Evolutionary conservation across 768 basidiomycete species (phyloP).

Genomic region (Guyanaporus albipodus): DNA sequence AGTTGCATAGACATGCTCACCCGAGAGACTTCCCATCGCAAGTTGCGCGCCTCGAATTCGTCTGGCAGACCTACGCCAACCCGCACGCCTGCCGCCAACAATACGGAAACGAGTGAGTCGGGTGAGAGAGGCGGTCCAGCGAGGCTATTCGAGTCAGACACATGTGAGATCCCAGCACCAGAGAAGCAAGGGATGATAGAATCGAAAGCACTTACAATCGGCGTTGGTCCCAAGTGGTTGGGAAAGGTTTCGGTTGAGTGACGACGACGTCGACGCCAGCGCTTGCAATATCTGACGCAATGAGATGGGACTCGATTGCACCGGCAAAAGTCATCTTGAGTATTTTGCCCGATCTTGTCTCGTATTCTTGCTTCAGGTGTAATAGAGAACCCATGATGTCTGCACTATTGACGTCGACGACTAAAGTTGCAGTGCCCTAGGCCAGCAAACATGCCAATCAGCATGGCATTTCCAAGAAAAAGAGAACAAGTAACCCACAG

Average conservation of each 20-base stretch:
- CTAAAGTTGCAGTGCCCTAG: slow-evolving; percentile 61
- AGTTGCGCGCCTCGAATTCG: slow-evolving; percentile 29
- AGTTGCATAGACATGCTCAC: slow-evolving; percentile 23
- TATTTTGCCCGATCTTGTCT: slow-evolving; percentile 49
- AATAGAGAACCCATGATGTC: slow-evolving; percentile 73
- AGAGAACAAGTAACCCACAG: slow-evolving; percentile 2
- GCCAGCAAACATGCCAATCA: neutral
- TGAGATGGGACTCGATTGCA: slow-evolving; percentile 58
- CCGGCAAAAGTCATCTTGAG: slow-evolving; percentile 63
- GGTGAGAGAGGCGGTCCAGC: slow-evolving; percentile 67
- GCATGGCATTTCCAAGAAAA: neutral
- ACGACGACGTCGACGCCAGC: slow-evolving; percentile 73
- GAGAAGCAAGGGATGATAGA: neutral
- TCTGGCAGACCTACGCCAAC: slow-evolving; percentile 52
- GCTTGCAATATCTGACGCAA: slow-evolving; percentile 64
- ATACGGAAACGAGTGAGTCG: slow-evolving; percentile 48
- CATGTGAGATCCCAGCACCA: neutral
- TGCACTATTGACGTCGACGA: slow-evolving; percentile 62
- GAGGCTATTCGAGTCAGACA: slow-evolving; percentile 40
- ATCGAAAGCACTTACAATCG: slow-evolving; percentile 46
- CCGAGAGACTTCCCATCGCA: slow-evolving; percentile 39
- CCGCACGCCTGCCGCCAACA: slow-evolving; percentile 59
- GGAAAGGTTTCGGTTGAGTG: slow-evolving; percentile 57
- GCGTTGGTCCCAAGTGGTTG: slow-evolving; percentile 58
- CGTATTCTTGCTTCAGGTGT: slow-evolving; percentile 64